Evolutionary conservation across 2,329 filamentous ascomycete species (phyloP).

Genomic region (Cytospora piceae): DNA sequence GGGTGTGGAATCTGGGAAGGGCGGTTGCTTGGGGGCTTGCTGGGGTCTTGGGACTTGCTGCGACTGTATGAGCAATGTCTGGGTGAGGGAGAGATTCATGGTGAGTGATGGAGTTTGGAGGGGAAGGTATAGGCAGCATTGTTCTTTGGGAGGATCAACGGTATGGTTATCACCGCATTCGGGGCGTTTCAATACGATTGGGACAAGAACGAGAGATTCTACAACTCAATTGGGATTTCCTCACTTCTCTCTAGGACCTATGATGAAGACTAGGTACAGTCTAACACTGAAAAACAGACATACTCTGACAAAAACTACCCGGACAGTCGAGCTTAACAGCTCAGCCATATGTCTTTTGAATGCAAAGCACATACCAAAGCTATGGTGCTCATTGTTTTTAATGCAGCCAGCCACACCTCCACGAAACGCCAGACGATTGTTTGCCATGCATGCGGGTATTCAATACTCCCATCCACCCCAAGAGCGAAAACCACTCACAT

Average conservation of each 20-base stretch:
- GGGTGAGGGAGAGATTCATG: not conserved
- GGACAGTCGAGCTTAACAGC: not conserved
- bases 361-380: not conserved
- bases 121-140: not conserved
- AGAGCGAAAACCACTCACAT: not conserved
- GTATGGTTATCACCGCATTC: too few relatives aligned
- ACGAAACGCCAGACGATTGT: not conserved
- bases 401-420: not conserved
- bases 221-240: too few relatives aligned
- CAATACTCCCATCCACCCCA: not conserved
- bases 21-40: conserved; percentile 35
- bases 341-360: not conserved
- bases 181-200: too few relatives aligned
- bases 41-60: conserved; percentile 24
- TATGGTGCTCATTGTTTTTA: too few relatives aligned
- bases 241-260: too few relatives aligned
- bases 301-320: not conserved
- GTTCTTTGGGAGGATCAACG: not conserved
- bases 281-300: not conserved
- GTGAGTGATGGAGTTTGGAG: not conserved
- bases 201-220: too few relatives aligned
- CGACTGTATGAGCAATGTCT: conserved; percentile 3
- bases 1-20: conserved; percentile 49
- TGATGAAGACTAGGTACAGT: not conserved
- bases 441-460: not conserved